Evolutionary conservation across 2,329 filamentous ascomycete genomes (phyloP), one percentile per base, ranked within the genome.

Genomic region (Alternaria sp.): DNA sequence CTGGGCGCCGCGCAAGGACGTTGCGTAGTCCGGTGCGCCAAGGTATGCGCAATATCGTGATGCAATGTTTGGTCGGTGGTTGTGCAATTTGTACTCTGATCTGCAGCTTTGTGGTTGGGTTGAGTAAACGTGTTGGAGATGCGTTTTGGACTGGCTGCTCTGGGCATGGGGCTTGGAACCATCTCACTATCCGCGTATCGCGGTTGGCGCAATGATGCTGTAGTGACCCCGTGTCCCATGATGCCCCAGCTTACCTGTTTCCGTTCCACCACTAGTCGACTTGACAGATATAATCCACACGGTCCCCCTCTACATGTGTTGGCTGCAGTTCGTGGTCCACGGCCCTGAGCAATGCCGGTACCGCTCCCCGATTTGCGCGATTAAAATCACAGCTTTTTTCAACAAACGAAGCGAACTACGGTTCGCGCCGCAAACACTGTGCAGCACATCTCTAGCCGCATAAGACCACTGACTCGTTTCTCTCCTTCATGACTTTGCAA

Each of bases 1-100:
- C 62, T 62, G 20, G 62, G 59, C 62, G 59, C 56, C 48, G 55
- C 62, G 62, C 53, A 47, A 52, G 38, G 30, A 26, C 42, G 46
- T 57, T 59, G 59, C 56, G 56, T 49, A 49, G 42, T 38, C 46
- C 51, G 53, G 43, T 38, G 34, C 28, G 56, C 62, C 55, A 62
- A 62, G 56, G 32, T n/a, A 22, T 16, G 52, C 44, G 41, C 56
- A 43, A 34, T 43, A 28, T 46, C 16, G 57, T 55, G 51, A 49
- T 59, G 51, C 44, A 57, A 43, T 46, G 41, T 57, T 28, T 51
- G 32, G 38, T 22, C 53, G 30, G 34, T 24, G 9, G 38, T 46
- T 48, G 53, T 60, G 57, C 53, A 51, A 36, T 30, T 30, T 56
- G 43, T 55, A 49, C 32, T 24, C 43, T 51, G 49, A 60, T 65